Conservation (phyloP, 495 filamentous ascomycete genomes). For the Hyaloscypha bicolor region DNA sequence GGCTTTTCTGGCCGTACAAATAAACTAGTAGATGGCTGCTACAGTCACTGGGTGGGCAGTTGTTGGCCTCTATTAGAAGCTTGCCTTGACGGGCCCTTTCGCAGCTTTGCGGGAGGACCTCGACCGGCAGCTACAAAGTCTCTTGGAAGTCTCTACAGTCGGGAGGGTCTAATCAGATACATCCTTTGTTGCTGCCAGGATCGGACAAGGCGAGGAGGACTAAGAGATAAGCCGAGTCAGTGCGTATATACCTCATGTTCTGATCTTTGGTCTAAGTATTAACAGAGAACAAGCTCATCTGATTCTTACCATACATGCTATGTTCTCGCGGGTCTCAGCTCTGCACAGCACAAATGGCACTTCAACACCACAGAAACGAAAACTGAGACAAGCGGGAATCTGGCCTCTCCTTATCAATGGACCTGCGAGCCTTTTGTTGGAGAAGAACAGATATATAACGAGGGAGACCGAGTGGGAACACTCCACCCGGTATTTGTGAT, state of each 20-base stretch:
- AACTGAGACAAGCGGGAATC: conserved; percentile 19
- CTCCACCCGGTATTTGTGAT: conserved; percentile 88
- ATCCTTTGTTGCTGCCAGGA: conserved; percentile 87
- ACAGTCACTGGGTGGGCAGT: conserved; percentile 94
- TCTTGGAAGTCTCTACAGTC: conserved; percentile 65
- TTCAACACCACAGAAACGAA: conserved; percentile 49
- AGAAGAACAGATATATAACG: conserved; percentile 51
- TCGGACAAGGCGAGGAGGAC: conserved; percentile 65
- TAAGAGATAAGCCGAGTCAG: conserved; percentile 94
- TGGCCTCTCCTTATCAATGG: conserved; percentile 33
- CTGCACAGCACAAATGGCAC: conserved; percentile 74
- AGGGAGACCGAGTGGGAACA: conserved; percentile 52
- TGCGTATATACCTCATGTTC: conserved; percentile 45
- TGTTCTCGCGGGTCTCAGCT: conserved; percentile 81
- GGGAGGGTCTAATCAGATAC: conserved; percentile 83
- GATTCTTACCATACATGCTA: conserved; percentile 95
- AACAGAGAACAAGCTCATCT: conserved; percentile 52
- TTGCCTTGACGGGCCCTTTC: conserved; percentile 57
- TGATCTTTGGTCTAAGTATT: background rate
- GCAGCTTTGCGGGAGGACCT: background rate
- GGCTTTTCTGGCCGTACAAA: conserved; percentile 94
- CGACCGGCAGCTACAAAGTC: background rate
- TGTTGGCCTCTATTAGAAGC: conserved; percentile 92
- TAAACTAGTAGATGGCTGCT: conserved; percentile 97
- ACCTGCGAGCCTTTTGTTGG: conserved; percentile 36